Conservation (phyloP, 495 filamentous ascomycete genomes). For the Xanthoparmelia taractica region DNA sequence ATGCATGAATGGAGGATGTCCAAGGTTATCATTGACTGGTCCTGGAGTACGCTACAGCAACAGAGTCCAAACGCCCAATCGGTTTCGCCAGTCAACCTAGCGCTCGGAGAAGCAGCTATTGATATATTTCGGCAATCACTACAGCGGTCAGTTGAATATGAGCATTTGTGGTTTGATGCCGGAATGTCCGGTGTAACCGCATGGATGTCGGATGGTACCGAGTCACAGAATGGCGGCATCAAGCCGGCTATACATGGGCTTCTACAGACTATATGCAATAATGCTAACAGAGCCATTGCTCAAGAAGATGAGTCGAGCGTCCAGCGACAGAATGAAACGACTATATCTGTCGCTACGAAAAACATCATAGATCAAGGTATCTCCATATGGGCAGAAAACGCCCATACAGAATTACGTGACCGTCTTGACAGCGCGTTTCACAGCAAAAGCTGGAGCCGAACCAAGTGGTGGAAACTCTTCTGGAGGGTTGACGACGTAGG, state of each 20-base stretch:
- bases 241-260: conserved; percentile 58
- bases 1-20: conserved; percentile 39
- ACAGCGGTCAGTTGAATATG: conserved; percentile 59
- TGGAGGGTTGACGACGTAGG: conserved; percentile 90
- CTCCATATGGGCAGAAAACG: conserved; percentile 63
- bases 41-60: conserved; percentile 26
- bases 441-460: conserved; percentile 59
- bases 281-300: conserved; percentile 47
- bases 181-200: conserved; percentile 55
- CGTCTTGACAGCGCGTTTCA: conserved; percentile 68
- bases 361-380: conserved; percentile 50
- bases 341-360: conserved; percentile 38
- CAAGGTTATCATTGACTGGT: conserved; percentile 47
- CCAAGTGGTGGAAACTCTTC: conserved; percentile 91
- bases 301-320: conserved; percentile 41
- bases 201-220: conserved; percentile 55
- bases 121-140: conserved; percentile 58
- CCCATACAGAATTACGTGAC: conserved; percentile 74
- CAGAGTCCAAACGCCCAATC: conserved; percentile 16
- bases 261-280: conserved; percentile 56
- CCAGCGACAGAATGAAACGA: conserved; percentile 30
- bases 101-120: conserved; percentile 50
- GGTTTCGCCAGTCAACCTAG: conserved; percentile 47
- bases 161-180: conserved; percentile 65
- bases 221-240: conserved; percentile 36